Base-by-base conservation (phyloP, 2,329 filamentous ascomycete species). In the Diaporthe australafricana region DNA sequence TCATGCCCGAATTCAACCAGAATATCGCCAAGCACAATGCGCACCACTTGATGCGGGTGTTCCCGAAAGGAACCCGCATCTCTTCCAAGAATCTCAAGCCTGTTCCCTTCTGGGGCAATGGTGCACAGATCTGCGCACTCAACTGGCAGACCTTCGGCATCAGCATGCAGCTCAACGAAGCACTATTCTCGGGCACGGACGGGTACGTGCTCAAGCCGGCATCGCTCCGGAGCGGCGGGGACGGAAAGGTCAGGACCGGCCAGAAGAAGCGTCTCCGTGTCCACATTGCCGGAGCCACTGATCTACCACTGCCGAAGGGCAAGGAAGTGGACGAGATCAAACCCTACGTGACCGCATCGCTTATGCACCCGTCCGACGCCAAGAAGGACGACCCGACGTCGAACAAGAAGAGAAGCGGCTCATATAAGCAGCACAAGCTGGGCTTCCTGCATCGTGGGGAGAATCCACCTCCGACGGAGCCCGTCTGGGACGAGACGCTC, bases 91-190 rank as follows among this genome's bases (percentile, higher is more conserved):
- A 93, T 77, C 85, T 93, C 2, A 85, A 86, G 68, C 90, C 90
- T 0, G 85, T 90, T 0, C 85, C 87, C 0, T 93, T 91, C 78
- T 93, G 91, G 91, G 89, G 85, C 8, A 78, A 92, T 5, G 91
- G 91, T 1, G 90, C 91, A 2, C 91, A 93, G 76, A 90, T 93
- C 57, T 92, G 90, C 77, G 91, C 91, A 3, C 84, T 93, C 67
- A 93, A 93, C 80, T 91, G 90, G 88, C 91, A 93, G 77, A 91
- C 87, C 0, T 93, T 92, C 74, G 90, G 89, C 42, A 87, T 87
- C 8, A 86, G 86, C 76, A 90, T 91, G 82, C 91, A 93, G 79
- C 83, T 93, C 75, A 93, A 93, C 77, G 90, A 92, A 76, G 91
- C 91, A 0, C 83, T 93, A 0, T 93, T 93, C 79, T 86, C 84